Evolutionary conservation across 2,329 filamentous ascomycete species (phyloP).

Genomic region (Monosporascus sp.): DNA sequence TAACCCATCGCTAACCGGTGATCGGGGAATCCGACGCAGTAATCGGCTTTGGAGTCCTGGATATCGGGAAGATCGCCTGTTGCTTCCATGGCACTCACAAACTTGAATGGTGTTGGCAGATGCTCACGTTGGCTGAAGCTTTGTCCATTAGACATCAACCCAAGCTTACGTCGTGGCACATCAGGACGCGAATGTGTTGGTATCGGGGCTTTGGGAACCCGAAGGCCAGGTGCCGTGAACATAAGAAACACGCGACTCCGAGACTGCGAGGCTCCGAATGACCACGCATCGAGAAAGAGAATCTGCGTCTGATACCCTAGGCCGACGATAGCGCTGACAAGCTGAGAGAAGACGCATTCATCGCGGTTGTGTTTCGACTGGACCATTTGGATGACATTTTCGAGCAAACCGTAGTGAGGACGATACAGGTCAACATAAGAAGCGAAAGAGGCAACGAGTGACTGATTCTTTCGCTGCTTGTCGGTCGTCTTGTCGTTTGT

Average conservation of each 20-base stretch:
- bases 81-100: conserved; percentile 46
- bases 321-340: conserved; percentile 67
- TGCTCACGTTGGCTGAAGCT: conserved; percentile 50
- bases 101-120: conserved; percentile 53
- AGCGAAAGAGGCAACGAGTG: conserved; percentile 70
- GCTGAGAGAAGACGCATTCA: conserved; percentile 65
- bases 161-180: conserved; percentile 36
- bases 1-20: conserved; percentile 49
- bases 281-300: conserved; percentile 64
- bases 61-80: conserved; percentile 58
- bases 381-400: conserved; percentile 69
- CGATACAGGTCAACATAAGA: conserved; percentile 70
- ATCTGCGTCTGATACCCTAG: conserved; percentile 72
- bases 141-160: conserved; percentile 53
- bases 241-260: conserved; percentile 65
- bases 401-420: conserved; percentile 68
- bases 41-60: conserved; percentile 53
- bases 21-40: conserved; percentile 62
- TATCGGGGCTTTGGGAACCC: conserved; percentile 48
- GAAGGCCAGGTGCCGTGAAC: conserved; percentile 62
- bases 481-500: conserved; percentile 53
- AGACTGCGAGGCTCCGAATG: conserved; percentile 59
- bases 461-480: conserved; percentile 62
- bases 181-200: conserved; percentile 57
- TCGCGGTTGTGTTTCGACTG: conserved; percentile 37